Percentiles rank a stretch among this genome's conserved stretches.
phyloP scores from a whole-genome alignment of 2,329 filamentous ascomycete species.

The Mycosphaerella arachidis region DNA sequence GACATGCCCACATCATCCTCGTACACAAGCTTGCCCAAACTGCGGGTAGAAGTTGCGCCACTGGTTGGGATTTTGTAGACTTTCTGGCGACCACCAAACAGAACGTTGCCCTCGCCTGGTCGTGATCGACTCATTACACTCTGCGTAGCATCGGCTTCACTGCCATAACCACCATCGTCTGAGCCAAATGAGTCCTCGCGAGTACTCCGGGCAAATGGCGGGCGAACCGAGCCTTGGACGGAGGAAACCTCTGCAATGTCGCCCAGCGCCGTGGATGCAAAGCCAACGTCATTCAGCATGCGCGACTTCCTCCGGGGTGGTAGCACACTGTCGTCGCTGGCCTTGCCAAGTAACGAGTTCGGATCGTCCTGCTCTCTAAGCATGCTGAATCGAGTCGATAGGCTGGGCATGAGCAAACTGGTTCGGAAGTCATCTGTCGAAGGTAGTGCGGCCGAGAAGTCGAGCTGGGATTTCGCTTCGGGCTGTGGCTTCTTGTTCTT shows the following conservation, averaged over 20 bases:
- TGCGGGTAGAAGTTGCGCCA: conserved; percentile 36
- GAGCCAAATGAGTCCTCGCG: conserved; percentile 63
- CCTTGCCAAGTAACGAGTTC: conserved; percentile 81
- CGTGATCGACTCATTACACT: conserved; percentile 82
- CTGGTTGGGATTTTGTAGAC: conserved; percentile 75
- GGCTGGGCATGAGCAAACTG: conserved; percentile 88
- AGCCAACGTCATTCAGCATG: conserved; percentile 63
- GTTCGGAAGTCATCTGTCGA: conserved; percentile 87
- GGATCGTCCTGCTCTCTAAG: conserved; percentile 91
- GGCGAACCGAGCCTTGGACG: conserved; percentile 58
- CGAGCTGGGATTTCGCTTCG: conserved; percentile 61
- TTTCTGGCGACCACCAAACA: conserved; percentile 95
- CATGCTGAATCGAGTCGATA: conserved; percentile 96
- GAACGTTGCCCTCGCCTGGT: conserved; percentile 80
- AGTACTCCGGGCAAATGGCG: conserved; percentile 53
- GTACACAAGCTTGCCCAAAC: conserved; percentile 69
- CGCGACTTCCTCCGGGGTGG: conserved; percentile 76
- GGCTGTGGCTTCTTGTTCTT: conserved; percentile 50
- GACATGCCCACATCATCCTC: conserved; percentile 82
- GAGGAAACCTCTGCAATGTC: conserved; percentile 93
- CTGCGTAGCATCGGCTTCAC: conserved; percentile 59
- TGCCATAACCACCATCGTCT: conserved; percentile 56
- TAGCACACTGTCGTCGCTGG: conserved; percentile 89
- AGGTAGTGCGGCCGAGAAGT: conserved; percentile 70
- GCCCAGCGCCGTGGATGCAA: conserved; percentile 53